phyloP scores from a whole-genome alignment of 2,329 filamentous ascomycete genomes.

The Colletotrichum nymphaeae region DNA sequence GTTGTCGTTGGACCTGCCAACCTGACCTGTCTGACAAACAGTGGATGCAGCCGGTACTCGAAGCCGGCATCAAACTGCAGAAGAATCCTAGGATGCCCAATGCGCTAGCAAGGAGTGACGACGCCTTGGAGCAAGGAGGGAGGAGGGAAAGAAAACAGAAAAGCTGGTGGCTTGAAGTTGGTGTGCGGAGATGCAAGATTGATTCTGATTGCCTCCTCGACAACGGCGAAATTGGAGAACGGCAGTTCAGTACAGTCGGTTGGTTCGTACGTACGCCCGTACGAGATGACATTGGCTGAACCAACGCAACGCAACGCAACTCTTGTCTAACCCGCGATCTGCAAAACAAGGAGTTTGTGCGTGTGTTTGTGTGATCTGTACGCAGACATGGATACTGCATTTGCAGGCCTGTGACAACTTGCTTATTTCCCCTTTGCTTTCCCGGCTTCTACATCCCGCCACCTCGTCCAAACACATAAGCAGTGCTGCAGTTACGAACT shows the following conservation, averaged over 20 bases:
- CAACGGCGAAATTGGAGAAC: neutral
- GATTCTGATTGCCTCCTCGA: neutral
- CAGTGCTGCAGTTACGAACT: neutral
- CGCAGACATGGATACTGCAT: constrained; percentile 14
- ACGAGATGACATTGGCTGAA: neutral
- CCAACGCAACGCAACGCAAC: neutral
- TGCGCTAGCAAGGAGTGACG: neutral
- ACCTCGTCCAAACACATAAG: neutral
- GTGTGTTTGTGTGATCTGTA: constrained; percentile 1
- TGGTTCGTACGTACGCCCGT: neutral
- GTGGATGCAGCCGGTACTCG: constrained; percentile 17
- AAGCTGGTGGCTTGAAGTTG: neutral
- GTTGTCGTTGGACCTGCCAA: neutral
- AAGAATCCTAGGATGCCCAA: neutral
- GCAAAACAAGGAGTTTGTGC: constrained; percentile 25
- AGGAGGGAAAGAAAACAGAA: neutral
- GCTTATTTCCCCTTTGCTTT: neutral
- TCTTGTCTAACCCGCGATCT: constrained; percentile 16
- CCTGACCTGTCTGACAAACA: neutral
- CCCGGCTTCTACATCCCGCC: neutral
- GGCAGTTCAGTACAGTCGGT: neutral
- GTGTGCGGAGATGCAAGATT: neutral
- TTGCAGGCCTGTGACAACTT: constrained; percentile 8
- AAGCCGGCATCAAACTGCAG: neutral
- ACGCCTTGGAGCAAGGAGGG: neutral